Base-by-base conservation (phyloP, 2,329 filamentous ascomycete genomes). In the Fusarium incarnatum region DNA sequence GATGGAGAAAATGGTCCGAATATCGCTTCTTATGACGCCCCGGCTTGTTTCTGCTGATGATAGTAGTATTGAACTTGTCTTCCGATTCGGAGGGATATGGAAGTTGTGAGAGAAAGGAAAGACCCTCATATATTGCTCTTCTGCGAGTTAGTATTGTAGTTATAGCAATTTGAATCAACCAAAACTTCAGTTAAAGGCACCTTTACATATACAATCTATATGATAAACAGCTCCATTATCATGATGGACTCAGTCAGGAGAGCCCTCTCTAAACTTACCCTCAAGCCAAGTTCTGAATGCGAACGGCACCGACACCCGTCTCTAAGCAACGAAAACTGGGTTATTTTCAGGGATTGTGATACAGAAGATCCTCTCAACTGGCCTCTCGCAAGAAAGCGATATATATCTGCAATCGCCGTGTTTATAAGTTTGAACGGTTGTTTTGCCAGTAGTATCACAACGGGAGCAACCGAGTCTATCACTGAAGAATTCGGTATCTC, bases 101-200 rank as follows among this genome's bases (percentile, higher is more conserved):
- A 7, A 13, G 18, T 27, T 27, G 8, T 41, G 8, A 22, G 23
- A 9, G 6, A 30, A 10, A 32, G 10, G 9, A 25, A 9, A 25
- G 15, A 42, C 25, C 23, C 15, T 6, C 16, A 30, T 8, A 8
- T 3, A n/a, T 32, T 23, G 7, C 7, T 27, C 6, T 22, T 16
- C 27, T 28, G 27, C 27, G 11, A 28, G 27, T 12, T 12, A 28
- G 4, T 28, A 28, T 4, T 28, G 5, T 28, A 28, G 1, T 12
- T 28, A 1, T 6, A 28, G 4, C 1, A 28, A 6, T 28, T 12
- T 2, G 2, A 28, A 1, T 12, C 0, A 28, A 12, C 27, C 2
- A 12, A 28, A 12, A 1, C 2, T 6, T 28, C 27, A 6, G 27
- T 12, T 12, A 28, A 12, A 28, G 27, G 5, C 4, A 28, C 11